These are phyloP conservation scores for Anastatica hierochuntica DNA, from an alignment of 345 rosid genomes.

Conservation along the genomic window DNA sequence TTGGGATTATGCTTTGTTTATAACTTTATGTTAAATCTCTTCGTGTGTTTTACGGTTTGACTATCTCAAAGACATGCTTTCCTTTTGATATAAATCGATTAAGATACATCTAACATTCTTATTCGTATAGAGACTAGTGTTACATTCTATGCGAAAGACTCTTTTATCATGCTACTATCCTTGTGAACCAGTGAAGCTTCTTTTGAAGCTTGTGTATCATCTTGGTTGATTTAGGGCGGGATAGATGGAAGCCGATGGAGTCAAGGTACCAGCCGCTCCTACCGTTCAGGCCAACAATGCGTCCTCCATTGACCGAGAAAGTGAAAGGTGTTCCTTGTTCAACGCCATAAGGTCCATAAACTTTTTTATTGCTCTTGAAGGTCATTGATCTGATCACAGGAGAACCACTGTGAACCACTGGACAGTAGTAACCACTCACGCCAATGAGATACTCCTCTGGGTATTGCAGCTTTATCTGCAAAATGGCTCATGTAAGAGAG, in stretches of 20 bases:
- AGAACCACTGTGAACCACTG: slow-evolving; percentile 45
- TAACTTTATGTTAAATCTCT: neutral
- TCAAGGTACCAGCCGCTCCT: slow-evolving; percentile 74
- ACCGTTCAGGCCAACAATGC: slow-evolving; percentile 54
- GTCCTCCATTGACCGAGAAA: slow-evolving; percentile 43
- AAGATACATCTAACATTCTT: slow-evolving; percentile 14
- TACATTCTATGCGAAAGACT: neutral
- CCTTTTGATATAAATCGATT: neutral
- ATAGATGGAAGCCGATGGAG: slow-evolving; percentile 49
- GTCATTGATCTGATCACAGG: slow-evolving; percentile 64
- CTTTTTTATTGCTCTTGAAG: slow-evolving; percentile 53
- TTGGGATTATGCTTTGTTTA: neutral
- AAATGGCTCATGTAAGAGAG: no score
- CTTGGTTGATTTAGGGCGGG: slow-evolving; percentile 34
- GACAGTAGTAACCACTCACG: slow-evolving; percentile 50
- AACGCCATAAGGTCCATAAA: slow-evolving; percentile 55
- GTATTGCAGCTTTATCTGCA: slow-evolving; percentile 58
- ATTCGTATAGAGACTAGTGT: neutral
- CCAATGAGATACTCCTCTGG: slow-evolving; percentile 59
- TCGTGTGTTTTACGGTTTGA: neutral
- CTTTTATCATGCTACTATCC: slow-evolving; percentile 16
- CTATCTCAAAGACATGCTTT: neutral
- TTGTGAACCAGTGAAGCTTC: slow-evolving; percentile 41
- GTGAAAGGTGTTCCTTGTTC: slow-evolving; percentile 71
- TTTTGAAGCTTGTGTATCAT: slow-evolving; percentile 41